Evolutionary conservation across 306 rosid species (phyloP), one percentile per base, ranked within the genome.

Genomic region (Erythrophleum fordii): DNA sequence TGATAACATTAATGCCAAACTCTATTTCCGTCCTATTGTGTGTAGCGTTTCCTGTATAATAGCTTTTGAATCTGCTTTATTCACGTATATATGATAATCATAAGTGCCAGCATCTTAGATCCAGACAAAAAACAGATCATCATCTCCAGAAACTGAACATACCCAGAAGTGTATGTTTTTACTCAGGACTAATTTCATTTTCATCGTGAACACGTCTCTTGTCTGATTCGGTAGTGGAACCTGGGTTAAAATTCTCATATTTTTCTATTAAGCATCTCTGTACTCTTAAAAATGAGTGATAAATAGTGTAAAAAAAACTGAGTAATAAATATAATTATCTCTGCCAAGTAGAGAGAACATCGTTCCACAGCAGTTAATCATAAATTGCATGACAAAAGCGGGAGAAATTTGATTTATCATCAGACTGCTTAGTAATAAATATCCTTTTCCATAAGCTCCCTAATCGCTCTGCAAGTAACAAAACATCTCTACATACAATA

Each of bases 401-500:
- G 52, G 6, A 11, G 25, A 41, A 20, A n/a, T 66, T 66, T 45
- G 18, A 18, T 37, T 68, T 44, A 13, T 42, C 73, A 6, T 55
- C 55, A 20, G 87, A 3, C 84, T 89, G 3, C 86, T 73, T 41
- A 25, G 59, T 34, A 70, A 31, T 34, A 35, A 78, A 49, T 28
- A 51, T 69, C 59, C 45, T 64, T 69, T 55, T 53, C 23, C 45
- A 51, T 66, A 78, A 75, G 81, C 69, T 29, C 53, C 68, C 26
- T 44, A 60, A 67, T 75, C 13, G 76, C 66, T 53, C 72, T 41
- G 80, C 79, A 78, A 70, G 41, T 75, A 28, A 78, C 71, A 11
- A 34, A 75, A 68, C 60, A 77, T 78, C 87, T 84, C 89, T 64
- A 71, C 80, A 75, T 52, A 69, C 68, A 74, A 35, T 80, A 73